Percentiles rank a stretch among this genome's conserved stretches.
Conservation (phyloP, 2,329 filamentous ascomycete species). For the Calonectria fujianensis region DNA sequence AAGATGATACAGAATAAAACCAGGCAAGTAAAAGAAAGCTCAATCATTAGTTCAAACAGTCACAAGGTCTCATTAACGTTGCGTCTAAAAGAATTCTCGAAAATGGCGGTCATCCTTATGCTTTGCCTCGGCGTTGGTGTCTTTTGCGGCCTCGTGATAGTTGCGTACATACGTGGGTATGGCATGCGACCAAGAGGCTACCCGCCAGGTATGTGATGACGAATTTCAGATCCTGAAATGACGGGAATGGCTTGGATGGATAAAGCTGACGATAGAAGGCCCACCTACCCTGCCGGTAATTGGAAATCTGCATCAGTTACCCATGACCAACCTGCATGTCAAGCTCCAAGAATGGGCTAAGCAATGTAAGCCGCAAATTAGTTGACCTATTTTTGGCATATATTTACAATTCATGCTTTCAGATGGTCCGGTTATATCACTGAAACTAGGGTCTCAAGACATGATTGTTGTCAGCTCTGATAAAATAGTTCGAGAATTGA, state of each 20-base stretch:
- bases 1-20: background rate
- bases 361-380: background rate
- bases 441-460: slow-evolving; percentile 32
- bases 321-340: slow-evolving; percentile 24
- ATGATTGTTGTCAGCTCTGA: slow-evolving; percentile 27
- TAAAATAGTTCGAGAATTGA: slow-evolving; percentile 26
- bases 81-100: background rate
- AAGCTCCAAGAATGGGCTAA: slow-evolving; percentile 28
- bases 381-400: too few relatives aligned
- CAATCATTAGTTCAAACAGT: background rate
- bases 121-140: background rate
- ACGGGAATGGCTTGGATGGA: too few relatives aligned
- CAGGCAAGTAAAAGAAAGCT: background rate
- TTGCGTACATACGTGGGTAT: slow-evolving; percentile 26
- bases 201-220: slow-evolving; percentile 4
- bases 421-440: slow-evolving; percentile 32
- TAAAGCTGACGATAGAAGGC: background rate
- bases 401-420: background rate
- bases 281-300: slow-evolving; percentile 32
- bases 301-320: slow-evolving; percentile 33
- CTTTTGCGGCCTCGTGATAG: background rate
- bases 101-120: background rate
- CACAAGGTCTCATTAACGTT: background rate
- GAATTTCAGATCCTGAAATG: background rate
- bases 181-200: slow-evolving; percentile 27